Base-by-base conservation (phyloP, 805 yeast genomes). In the Monosporozyma yasuniensis region DNA sequence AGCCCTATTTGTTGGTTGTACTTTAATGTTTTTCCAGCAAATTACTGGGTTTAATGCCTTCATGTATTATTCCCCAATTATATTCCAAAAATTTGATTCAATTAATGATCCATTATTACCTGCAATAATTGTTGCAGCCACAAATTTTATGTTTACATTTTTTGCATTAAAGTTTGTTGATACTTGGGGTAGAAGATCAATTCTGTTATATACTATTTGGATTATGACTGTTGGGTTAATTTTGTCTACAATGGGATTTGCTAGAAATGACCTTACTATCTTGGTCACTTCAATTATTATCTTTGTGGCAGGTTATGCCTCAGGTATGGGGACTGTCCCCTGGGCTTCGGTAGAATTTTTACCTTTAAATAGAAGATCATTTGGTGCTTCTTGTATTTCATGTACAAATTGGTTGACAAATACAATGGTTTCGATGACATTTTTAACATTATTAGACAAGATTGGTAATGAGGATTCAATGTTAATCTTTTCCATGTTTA, bases 31-130 rank as follows among this genome's bases (percentile, higher is more conserved):
- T 53, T 72, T 77, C 54, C 84, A 80, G 59, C 84, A 80, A 62
- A 69, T 74, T 47, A 72, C 79, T n/a, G 84, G 84, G 49, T 75
- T 78, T 60, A 79, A 79, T 65, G 79, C 81, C 39, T 78, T 80
- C 58, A 78, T 80, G 75, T 80, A 79, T 63, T 80, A 79, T 57
- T 77, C 81, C 5, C 76, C 83, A 9, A 71, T 81, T 12, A 73
- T 80, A 44, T 79, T 80, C 69, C 61, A 72, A 48, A 71, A 74
- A 19, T 72, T 78, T 19, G 79, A 81, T 3, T 66, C 76, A 54
- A 57, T 68, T 9, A 76, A 79, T 59, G 25, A 44, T 44, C 80
- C 84, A n/a, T 69, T 80, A 58, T 61, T 73, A 42, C 78, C 81
- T 3, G 78, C 83, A 7, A 76, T 79, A 25, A 59, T 75, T 21